phyloP scores from a whole-genome alignment of 2,329 filamentous ascomycete genomes.

The Aureobasidium subglaciale region DNA sequence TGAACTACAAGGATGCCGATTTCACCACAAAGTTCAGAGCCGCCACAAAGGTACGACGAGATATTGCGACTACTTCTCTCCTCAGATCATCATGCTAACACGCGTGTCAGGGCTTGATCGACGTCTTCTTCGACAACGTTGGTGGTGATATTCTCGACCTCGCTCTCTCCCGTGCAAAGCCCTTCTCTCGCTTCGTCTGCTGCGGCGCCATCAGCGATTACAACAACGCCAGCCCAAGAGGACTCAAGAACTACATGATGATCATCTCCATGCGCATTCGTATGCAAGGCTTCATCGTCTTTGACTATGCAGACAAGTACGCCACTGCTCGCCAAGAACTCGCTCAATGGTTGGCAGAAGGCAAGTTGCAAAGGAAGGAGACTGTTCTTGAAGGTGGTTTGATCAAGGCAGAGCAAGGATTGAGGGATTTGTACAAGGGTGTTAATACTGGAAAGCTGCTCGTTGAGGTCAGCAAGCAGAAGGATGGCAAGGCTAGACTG shows the following conservation, averaged over 20 bases:
- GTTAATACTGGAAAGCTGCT: slow-evolving; percentile 9
- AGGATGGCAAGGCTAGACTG: slow-evolving; percentile 6
- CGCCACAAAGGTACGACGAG: slow-evolving; percentile 38
- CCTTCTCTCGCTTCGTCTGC: slow-evolving; percentile 58
- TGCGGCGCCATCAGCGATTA: slow-evolving; percentile 65
- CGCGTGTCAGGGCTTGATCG: neutral
- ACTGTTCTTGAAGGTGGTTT: slow-evolving; percentile 10
- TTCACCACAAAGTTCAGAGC: slow-evolving; percentile 50
- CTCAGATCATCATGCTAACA: no score
- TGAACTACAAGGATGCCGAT: slow-evolving; percentile 62
- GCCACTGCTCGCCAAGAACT: slow-evolving; percentile 53
- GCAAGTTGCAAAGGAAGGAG: slow-evolving; percentile 34
- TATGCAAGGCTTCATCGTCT: slow-evolving; percentile 67
- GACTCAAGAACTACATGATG: slow-evolving; percentile 50
- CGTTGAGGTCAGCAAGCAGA: slow-evolving; percentile 7
- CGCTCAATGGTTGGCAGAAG: slow-evolving; percentile 60
- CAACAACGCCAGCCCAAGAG: slow-evolving; percentile 48
- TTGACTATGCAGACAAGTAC: slow-evolving; percentile 58
- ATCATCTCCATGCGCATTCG: slow-evolving; percentile 48
- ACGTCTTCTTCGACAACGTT: slow-evolving; percentile 61
- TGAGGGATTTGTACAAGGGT: slow-evolving; percentile 12
- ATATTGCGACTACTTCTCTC: no score
- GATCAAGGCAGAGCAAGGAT: slow-evolving; percentile 7
- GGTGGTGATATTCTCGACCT: slow-evolving; percentile 62
- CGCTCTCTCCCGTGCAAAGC: slow-evolving; percentile 55